These are phyloP conservation scores for Lipomyces yarrowii DNA, from an alignment of 1,139 yeast genomes.

Conservation along the genomic window DNA sequence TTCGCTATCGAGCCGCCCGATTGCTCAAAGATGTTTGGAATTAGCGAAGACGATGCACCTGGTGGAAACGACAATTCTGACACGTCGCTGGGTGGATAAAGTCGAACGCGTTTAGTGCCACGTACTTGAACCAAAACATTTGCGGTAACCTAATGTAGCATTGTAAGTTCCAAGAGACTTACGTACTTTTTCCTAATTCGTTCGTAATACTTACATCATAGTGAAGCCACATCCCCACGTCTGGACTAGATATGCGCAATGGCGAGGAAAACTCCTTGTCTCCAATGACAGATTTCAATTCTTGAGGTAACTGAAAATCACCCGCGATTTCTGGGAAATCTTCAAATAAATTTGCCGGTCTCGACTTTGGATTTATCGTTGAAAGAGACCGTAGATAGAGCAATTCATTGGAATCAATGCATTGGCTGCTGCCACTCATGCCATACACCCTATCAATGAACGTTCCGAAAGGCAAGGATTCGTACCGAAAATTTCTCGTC, in stretches of 20 bases:
- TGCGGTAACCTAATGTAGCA: slow-evolving; percentile 37
- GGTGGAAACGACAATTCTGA: slow-evolving; percentile 39
- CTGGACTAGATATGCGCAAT: slow-evolving; percentile 42
- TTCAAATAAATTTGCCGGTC: slow-evolving; percentile 38
- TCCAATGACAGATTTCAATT: slow-evolving; percentile 28
- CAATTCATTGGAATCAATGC: slow-evolving; percentile 16
- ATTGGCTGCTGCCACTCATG: not conserved
- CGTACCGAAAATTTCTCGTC: slow-evolving; percentile 42
- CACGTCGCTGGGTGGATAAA: slow-evolving; percentile 45
- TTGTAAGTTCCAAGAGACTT: not conserved
- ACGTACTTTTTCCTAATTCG: not conserved
- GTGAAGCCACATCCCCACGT: slow-evolving; percentile 45
- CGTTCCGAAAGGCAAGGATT: slow-evolving; percentile 38
- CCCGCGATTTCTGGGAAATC: slow-evolving; percentile 41
- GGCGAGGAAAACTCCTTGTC: slow-evolving; percentile 44
- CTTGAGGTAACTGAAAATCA: slow-evolving; percentile 42
- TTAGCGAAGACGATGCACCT: slow-evolving; percentile 43
- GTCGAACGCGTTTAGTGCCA: slow-evolving; percentile 42
- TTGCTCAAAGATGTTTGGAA: slow-evolving; percentile 40
- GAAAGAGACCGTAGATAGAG: slow-evolving; percentile 42
- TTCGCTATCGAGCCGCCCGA: slow-evolving; percentile 29
- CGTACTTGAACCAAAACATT: slow-evolving; percentile 44
- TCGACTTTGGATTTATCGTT: slow-evolving; percentile 38
- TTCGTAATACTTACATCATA: slow-evolving; percentile 39
- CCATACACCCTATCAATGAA: slow-evolving; percentile 38